A percentile compares a stretch with the other conserved stretches of the same genome.
Conservation (phyloP, 2,329 filamentous ascomycete species). For the Penicillium sp. region DNA sequence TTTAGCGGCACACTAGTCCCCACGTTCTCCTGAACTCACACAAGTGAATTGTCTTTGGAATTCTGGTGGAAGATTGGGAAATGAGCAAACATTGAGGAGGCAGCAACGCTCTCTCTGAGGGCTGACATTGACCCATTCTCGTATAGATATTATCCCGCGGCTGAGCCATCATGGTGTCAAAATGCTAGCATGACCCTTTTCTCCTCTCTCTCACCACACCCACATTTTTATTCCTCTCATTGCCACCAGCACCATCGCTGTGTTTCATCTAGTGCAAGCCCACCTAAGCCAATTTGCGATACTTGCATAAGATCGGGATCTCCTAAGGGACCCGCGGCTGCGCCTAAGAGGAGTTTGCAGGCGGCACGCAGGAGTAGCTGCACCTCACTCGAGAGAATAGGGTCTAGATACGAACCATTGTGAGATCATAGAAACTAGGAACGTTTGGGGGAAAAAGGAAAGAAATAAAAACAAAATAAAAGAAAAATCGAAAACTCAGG, state of each 20-base stretch:
- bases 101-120: neutral
- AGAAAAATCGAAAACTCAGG: conserved; percentile 6
- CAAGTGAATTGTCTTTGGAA: neutral
- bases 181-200: neutral
- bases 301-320: conserved; percentile 17
- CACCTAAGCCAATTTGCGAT: conserved; percentile 5
- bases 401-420: conserved; percentile 24
- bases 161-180: neutral
- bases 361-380: conserved; percentile 20
- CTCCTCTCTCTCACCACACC: neutral
- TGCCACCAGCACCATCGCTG: conserved; percentile 1
- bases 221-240: neutral
- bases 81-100: neutral
- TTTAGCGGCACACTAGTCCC: conserved; percentile 12
- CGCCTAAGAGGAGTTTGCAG: conserved; percentile 24
- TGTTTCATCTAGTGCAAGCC: conserved; percentile 6
- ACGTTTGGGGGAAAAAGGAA: neutral
- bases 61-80: neutral
- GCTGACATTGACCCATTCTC: neutral
- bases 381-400: conserved; percentile 16
- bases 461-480: neutral
- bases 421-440: neutral
- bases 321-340: conserved; percentile 15
- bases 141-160: too few relatives aligned
- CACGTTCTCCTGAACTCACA: conserved; percentile 20